Percentiles rank a stretch among this genome's conserved stretches.
phyloP scores from a whole-genome alignment of 1,284 basidiomycete species.

The Neotropicomus parvogracilis region DNA sequence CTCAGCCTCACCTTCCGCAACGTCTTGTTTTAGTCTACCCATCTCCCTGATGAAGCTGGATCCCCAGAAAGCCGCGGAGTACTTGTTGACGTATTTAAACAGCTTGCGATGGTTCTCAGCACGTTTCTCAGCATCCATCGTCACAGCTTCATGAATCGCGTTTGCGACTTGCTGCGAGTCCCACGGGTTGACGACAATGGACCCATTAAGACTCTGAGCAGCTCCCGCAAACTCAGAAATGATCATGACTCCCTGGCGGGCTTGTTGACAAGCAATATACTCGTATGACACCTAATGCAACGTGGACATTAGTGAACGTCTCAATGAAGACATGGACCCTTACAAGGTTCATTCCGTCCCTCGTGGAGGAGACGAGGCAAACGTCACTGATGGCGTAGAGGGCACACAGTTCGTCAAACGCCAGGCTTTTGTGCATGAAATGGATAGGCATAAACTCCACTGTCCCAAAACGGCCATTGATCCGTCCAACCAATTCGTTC shows the following conservation, averaged over 20 bases:
- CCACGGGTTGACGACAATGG: constrained; percentile 95
- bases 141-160: constrained; percentile 92
- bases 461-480: constrained; percentile 97
- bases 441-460: constrained; percentile 99
- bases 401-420: constrained; percentile 94
- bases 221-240: constrained; percentile 98
- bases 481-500: constrained; percentile 96
- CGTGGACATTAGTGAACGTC: constrained; percentile 13
- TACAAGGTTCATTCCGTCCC: constrained; percentile 99
- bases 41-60: constrained; percentile 87
- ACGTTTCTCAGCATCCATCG: constrained; percentile 77
- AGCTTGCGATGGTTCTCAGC: constrained; percentile 93
- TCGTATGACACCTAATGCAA: constrained; percentile 90
- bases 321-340: constrained; percentile 9
- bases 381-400: constrained; percentile 96
- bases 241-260: constrained; percentile 93
- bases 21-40: constrained; percentile 49
- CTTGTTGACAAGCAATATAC: constrained; percentile 94
- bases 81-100: constrained; percentile 93
- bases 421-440: constrained; percentile 94
- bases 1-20: constrained; percentile 35
- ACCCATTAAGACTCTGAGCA: constrained; percentile 92
- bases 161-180: constrained; percentile 94
- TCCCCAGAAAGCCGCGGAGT: constrained; percentile 91
- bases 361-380: constrained; percentile 90